A percentile compares a stretch with the other conserved stretches of the same genome.
These are phyloP conservation scores for Recurvomyces mirabilis DNA, from an alignment of 495 filamentous ascomycete genomes.

Conservation along the genomic window DNA sequence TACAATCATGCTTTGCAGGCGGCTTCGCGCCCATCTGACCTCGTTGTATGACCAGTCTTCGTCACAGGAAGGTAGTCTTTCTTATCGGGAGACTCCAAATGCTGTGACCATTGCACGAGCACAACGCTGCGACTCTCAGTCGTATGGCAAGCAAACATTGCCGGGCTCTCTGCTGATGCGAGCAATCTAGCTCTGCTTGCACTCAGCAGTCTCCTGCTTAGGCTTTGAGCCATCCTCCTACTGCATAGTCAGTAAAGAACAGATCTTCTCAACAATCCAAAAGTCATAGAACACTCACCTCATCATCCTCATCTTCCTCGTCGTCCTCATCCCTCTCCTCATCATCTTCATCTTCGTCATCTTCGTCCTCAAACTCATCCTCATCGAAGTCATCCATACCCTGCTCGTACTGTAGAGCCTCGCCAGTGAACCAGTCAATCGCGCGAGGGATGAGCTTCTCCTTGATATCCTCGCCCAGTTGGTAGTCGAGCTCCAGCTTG, in stretches of 20 bases:
- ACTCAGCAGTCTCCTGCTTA: constrained; percentile 97
- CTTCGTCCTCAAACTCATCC: constrained; percentile 74
- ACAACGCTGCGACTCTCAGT: too few species aligned
- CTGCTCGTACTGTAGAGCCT: constrained; percentile 95
- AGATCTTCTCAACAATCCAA: constrained; percentile 1
- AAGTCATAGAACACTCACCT: constrained; percentile 24
- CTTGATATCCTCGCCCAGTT: constrained; percentile 98
- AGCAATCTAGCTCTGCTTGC: constrained; percentile 81
- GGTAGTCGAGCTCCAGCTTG: constrained; percentile 96
- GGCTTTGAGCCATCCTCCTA: constrained; percentile 93
- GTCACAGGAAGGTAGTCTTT: too few species aligned
- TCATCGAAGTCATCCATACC: constrained; percentile 77
- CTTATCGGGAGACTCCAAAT: too few species aligned
- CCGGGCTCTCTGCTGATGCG: neutral
- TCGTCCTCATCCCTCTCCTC: constrained; percentile 78
- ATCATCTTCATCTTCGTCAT: constrained; percentile 89
- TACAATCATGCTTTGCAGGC: too few species aligned
- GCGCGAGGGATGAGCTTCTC: constrained; percentile 98
- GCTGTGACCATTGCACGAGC: too few species aligned
- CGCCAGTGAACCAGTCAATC: constrained; percentile 99
- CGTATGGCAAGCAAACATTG: too few species aligned
- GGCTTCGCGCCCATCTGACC: too few species aligned
- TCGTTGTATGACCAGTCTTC: too few species aligned
- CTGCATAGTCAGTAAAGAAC: constrained; percentile 27
- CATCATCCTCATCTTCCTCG: constrained; percentile 87